A percentile compares a stretch with the other conserved stretches of the same genome.
Evolutionary conservation across 192 early-diverging fungal genomes (phyloP).

Genomic region (Umbelopsis ramanniana): DNA sequence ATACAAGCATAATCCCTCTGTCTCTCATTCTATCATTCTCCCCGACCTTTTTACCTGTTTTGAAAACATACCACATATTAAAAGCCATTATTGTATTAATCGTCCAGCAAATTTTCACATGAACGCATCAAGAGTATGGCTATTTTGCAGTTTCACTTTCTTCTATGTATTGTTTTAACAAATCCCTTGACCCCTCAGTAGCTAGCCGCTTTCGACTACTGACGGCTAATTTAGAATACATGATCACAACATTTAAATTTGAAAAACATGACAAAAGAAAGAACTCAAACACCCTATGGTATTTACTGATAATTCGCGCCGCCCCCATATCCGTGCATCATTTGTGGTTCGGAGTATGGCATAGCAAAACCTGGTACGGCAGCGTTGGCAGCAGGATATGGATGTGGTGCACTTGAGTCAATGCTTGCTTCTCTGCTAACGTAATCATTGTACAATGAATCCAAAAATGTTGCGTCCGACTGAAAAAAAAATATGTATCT

Average conservation of each 20-base stretch:
- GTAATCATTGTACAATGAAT: slow-evolving; percentile 4
- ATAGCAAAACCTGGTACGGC: background rate
- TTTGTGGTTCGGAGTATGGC: background rate
- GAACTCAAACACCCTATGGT: background rate
- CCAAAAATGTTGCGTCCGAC: slow-evolving; percentile 10
- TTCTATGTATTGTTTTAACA: background rate
- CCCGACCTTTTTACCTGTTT: no score
- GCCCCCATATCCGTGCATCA: slow-evolving; percentile 1
- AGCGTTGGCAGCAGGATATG: background rate
- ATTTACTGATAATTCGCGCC: background rate
- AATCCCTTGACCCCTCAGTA: background rate
- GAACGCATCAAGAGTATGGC: no score
- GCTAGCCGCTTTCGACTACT: background rate
- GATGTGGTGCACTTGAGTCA: background rate
- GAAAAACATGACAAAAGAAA: background rate
- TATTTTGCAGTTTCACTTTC: no score
- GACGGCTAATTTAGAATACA: background rate
- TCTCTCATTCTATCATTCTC: background rate
- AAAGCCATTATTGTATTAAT: no score
- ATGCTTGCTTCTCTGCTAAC: background rate
- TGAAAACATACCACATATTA: no score
- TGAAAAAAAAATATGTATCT: background rate
- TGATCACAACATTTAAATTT: no score
- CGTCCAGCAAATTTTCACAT: no score
- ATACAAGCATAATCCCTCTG: background rate